A percentile compares a stretch with the other conserved stretches of the same genome.
These are phyloP conservation scores for Penicillium malachiteum DNA, from an alignment of 495 filamentous ascomycete genomes.

Conservation along the genomic window DNA sequence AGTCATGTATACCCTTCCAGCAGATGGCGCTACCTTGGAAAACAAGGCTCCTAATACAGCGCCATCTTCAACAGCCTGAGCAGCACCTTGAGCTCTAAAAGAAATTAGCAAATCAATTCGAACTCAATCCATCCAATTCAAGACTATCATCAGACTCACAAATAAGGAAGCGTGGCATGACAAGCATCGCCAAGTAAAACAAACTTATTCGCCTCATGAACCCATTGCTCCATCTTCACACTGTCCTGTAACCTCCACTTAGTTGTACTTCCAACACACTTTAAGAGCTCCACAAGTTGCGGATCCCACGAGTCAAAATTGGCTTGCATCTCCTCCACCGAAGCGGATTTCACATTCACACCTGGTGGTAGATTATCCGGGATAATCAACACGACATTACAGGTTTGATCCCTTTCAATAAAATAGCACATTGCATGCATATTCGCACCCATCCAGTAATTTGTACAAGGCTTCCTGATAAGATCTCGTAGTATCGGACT, in stretches of 20 bases:
- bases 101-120: background rate
- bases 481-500: background rate
- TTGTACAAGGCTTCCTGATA: background rate
- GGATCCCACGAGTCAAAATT: background rate
- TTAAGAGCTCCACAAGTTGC: background rate
- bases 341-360: background rate
- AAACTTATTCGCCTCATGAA: background rate
- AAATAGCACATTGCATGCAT: conserved; percentile 2
- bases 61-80: background rate
- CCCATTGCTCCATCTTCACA: conserved; percentile 1
- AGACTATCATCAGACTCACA: background rate
- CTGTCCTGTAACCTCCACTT: conserved; percentile 4
- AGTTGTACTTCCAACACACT: background rate
- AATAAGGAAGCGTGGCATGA: conserved; percentile 2
- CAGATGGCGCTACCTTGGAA: background rate
- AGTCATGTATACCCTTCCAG: background rate
- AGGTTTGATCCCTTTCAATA: background rate
- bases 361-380: background rate
- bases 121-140: too few relatives aligned
- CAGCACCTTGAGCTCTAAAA: background rate
- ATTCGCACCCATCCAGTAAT: conserved; percentile 2
- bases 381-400: conserved; percentile 2
- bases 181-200: conserved; percentile 2
- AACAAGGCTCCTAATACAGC: background rate
- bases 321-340: background rate